These are phyloP conservation scores for Flaveria ramosissima DNA, from an alignment of 129 eudicot species.

Conservation along the genomic window DNA sequence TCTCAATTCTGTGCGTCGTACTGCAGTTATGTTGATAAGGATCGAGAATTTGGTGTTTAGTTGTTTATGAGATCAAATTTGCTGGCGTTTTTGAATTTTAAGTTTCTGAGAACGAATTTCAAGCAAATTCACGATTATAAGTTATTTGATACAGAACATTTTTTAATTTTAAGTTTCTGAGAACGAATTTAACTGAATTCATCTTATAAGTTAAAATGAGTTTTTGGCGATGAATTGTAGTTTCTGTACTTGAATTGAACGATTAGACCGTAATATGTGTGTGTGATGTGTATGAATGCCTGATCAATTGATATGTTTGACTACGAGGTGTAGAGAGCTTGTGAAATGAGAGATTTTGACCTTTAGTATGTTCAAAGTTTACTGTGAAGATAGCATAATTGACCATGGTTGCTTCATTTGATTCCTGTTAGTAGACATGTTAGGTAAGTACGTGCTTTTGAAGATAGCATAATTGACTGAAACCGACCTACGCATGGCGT, in stretches of 20 bases:
- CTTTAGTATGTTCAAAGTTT: not conserved
- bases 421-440: not conserved
- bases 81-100: too few relatives aligned
- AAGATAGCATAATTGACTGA: not conserved
- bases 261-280: not conserved
- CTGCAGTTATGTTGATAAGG: too few relatives aligned
- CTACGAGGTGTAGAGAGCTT: not conserved
- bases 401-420: not conserved
- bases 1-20: too few relatives aligned
- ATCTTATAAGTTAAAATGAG: too few relatives aligned
- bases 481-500: too few relatives aligned
- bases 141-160: too few relatives aligned
- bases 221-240: not conserved
- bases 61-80: too few relatives aligned
- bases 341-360: not conserved
- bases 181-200: too few relatives aligned
- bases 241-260: not conserved
- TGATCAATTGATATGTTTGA: not conserved
- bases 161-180: too few relatives aligned
- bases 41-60: too few relatives aligned
- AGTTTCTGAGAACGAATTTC: not conserved
- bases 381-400: not conserved
- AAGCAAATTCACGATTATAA: not conserved
- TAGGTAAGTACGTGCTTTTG: not conserved
- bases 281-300: not conserved